phyloP scores from a whole-genome alignment of 768 basidiomycete species.

The Glaciozyma martinii region DNA sequence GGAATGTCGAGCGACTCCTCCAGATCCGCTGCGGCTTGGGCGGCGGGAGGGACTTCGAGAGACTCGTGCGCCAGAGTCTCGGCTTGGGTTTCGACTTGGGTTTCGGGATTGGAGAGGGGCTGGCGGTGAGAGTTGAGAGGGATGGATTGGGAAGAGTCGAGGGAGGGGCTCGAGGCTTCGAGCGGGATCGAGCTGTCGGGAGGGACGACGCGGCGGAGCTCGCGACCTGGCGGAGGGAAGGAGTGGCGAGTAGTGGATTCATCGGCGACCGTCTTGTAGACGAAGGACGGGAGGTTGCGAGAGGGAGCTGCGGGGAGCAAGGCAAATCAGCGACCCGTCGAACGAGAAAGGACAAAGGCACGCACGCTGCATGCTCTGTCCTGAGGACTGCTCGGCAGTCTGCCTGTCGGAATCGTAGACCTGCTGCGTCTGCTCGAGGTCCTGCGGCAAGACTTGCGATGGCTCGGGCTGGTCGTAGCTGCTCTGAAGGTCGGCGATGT shows the following conservation, averaged over 20 bases:
- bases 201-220: constrained; percentile 3
- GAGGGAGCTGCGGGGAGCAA: neutral
- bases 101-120: neutral
- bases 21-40: neutral
- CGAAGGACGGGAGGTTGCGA: neutral
- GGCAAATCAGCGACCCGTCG: too few species aligned
- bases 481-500: too few species aligned
- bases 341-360: too few species aligned
- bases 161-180: neutral
- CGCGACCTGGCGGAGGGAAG: neutral
- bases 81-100: neutral
- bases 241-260: neutral
- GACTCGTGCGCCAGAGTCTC: too few species aligned
- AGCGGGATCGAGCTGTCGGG: constrained; percentile 2
- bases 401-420: too few species aligned
- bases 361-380: too few species aligned
- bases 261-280: neutral
- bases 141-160: neutral
- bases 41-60: neutral
- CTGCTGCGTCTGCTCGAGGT: too few species aligned
- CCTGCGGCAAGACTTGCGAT: too few species aligned
- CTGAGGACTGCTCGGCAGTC: too few species aligned
- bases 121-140: neutral
- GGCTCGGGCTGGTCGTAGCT: too few species aligned
- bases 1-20: neutral